Percentiles rank a stretch among this genome's conserved stretches.
These are phyloP conservation scores for Coniochaeta ligniaria DNA, from an alignment of 2,329 filamentous ascomycete genomes.

Conservation along the genomic window DNA sequence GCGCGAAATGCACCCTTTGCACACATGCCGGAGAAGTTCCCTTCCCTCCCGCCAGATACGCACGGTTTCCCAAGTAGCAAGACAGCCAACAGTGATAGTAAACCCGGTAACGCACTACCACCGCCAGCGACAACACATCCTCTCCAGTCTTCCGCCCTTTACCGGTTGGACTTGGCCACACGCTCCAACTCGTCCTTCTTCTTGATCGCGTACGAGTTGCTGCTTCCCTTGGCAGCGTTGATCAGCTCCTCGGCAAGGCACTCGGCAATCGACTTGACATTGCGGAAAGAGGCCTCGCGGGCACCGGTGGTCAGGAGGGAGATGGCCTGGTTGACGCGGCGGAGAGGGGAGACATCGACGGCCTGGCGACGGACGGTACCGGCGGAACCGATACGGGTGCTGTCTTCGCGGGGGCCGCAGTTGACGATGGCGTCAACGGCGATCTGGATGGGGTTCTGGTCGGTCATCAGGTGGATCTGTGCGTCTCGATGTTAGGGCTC, in stretches of 20 bases:
- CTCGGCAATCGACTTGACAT: constrained; percentile 99
- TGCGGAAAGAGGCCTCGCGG: constrained; percentile 98
- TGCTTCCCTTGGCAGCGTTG: constrained; percentile 99
- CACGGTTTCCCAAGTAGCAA: constrained; percentile 8
- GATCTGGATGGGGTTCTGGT: constrained; percentile 99
- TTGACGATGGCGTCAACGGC: constrained; percentile 99
- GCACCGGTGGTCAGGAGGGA: constrained; percentile 98
- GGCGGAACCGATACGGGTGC: constrained; percentile 97
- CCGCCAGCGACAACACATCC: constrained; percentile 8
- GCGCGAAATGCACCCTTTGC: constrained; percentile 33
- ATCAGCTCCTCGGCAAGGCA: constrained; percentile 99
- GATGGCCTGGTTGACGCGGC: constrained; percentile 99
- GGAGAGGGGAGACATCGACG: constrained; percentile 99
- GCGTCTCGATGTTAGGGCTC: not conserved
- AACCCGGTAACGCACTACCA: not conserved
- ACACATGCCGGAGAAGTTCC: constrained; percentile 32
- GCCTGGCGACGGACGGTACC: constrained; percentile 99
- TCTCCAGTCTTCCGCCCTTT: constrained; percentile 42
- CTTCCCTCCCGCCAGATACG: constrained; percentile 13
- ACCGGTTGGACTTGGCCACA: constrained; percentile 99
- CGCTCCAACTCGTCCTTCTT: constrained; percentile 99
- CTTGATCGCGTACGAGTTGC: constrained; percentile 99
- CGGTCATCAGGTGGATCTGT: constrained; percentile 99
- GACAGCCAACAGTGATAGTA: not conserved
- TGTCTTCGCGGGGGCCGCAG: constrained; percentile 99